A percentile compares a stretch with the other conserved stretches of the same genome.
phyloP scores from a whole-genome alignment of 495 filamentous ascomycete species.

The Penicillium tannophilum region DNA sequence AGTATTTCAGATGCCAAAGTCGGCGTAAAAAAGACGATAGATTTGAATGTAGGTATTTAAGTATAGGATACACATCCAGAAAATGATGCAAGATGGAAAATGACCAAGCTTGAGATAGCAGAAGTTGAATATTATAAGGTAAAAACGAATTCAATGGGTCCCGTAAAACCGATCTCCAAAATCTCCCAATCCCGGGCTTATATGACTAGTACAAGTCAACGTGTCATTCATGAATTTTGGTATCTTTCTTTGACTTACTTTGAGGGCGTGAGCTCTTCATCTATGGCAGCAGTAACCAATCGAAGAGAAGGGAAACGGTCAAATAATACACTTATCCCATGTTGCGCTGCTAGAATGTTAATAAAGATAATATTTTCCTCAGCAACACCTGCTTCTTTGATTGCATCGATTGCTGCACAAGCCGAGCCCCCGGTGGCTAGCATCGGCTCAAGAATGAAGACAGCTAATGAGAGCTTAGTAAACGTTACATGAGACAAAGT shows the following conservation, averaged over 20 bases:
- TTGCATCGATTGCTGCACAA: constrained; percentile 16
- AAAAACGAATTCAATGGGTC: not conserved
- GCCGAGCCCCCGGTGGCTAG: constrained; percentile 24
- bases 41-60: too few species aligned
- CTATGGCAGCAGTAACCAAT: constrained; percentile 19
- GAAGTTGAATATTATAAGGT: too few species aligned
- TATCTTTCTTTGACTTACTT: constrained; percentile 8
- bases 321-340: constrained; percentile 11
- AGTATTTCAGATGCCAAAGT: too few species aligned
- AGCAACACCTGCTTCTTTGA: constrained; percentile 13
- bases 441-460: constrained; percentile 22
- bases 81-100: not conserved
- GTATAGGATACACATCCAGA: too few species aligned
- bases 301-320: constrained; percentile 12
- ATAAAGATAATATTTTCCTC: constrained; percentile 24
- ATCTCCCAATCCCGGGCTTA: constrained; percentile 19
- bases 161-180: constrained; percentile 26
- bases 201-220: constrained; percentile 7
- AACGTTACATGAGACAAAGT: not conserved
- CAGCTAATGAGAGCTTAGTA: not conserved
- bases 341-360: constrained; percentile 14
- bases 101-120: not conserved
- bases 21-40: too few species aligned
- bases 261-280: constrained; percentile 12
- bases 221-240: not conserved